phyloP scores from a whole-genome alignment of 2,329 filamentous ascomycete genomes.

The Salinomyces thailandicus region DNA sequence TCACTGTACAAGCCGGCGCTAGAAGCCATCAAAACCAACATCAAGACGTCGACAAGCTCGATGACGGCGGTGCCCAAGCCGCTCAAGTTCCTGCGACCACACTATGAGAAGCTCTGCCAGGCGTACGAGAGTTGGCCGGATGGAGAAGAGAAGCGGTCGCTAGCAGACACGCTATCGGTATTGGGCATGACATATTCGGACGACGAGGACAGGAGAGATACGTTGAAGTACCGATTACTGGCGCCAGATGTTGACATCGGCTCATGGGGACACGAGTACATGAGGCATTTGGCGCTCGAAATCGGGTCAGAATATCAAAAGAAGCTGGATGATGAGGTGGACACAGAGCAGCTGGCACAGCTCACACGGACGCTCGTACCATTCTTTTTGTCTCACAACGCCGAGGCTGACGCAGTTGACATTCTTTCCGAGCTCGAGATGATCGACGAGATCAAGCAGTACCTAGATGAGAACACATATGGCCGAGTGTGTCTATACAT shows the following conservation, averaged over 20 bases:
- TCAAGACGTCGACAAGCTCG: constrained; percentile 97
- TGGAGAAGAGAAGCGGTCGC: constrained; percentile 72
- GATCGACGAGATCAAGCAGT: constrained; percentile 80
- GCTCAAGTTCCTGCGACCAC: constrained; percentile 91
- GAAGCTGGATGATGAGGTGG: constrained; percentile 73
- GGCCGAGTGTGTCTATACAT: constrained; percentile 91
- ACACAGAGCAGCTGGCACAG: constrained; percentile 72
- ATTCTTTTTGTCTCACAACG: constrained; percentile 93
- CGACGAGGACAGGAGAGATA: constrained; percentile 90
- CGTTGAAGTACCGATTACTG: constrained; percentile 86
- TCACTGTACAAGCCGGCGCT: constrained; percentile 84
- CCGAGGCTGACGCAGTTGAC: constrained; percentile 95
- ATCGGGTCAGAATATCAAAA: constrained; percentile 91
- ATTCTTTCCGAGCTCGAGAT: constrained; percentile 95
- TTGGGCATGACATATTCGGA: constrained; percentile 93
- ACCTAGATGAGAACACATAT: constrained; percentile 90
- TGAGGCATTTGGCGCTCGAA: constrained; percentile 86
- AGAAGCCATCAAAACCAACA: constrained; percentile 94
- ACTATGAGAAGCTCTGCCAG: constrained; percentile 82
- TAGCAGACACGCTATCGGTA: constrained; percentile 93
- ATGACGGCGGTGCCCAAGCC: constrained; percentile 99
- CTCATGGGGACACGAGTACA: constrained; percentile 98
- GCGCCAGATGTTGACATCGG: constrained; percentile 85
- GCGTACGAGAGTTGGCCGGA: constrained; percentile 82
- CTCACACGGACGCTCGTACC: constrained; percentile 78